phyloP scores from a whole-genome alignment of 2,329 filamentous ascomycete species.

The Zasmidium cellare region DNA sequence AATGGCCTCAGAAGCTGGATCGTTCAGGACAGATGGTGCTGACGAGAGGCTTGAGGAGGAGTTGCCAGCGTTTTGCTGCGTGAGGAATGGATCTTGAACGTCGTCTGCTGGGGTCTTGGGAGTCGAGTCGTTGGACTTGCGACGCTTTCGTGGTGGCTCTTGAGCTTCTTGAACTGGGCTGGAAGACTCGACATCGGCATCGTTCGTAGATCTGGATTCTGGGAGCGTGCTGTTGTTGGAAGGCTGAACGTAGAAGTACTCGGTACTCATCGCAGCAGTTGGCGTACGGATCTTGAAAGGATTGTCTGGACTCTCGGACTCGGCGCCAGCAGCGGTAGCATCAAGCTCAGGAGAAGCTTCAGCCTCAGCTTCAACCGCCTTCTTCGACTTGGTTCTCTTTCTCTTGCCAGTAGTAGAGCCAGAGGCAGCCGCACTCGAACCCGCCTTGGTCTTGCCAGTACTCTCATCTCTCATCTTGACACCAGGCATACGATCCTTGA shows the following conservation, averaged over 20 bases:
- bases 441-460: not conserved
- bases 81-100: not conserved
- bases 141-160: not conserved
- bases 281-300: not conserved
- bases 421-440: too few relatives aligned
- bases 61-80: too few relatives aligned
- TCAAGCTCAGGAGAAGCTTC: not conserved
- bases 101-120: not conserved
- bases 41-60: too few relatives aligned
- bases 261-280: not conserved
- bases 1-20: too few relatives aligned
- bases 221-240: not conserved
- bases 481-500: slow-evolving; percentile 1
- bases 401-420: not conserved
- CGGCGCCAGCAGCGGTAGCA: not conserved
- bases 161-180: not conserved
- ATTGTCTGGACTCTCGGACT: not conserved
- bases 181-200: not conserved
- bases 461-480: not conserved
- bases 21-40: not conserved
- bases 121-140: not conserved
- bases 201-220: too few relatives aligned
- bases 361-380: not conserved
- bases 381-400: not conserved
- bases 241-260: not conserved